Evolutionary conservation across 75 land plant genomes (phyloP), one percentile per base, ranked within the genome.

Genomic region (Pseudotsuga menziesii): DNA sequence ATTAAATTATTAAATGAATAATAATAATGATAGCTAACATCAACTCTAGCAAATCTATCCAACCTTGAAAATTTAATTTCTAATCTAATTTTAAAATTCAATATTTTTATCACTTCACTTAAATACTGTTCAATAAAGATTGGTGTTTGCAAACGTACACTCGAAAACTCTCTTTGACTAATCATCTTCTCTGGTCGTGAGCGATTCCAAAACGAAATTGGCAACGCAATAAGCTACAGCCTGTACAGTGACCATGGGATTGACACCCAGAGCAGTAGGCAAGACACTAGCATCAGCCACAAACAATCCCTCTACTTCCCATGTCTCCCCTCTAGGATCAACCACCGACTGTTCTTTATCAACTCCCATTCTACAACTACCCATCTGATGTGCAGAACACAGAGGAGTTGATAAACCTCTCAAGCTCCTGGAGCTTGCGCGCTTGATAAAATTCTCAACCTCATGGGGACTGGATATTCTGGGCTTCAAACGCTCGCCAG

Each of bases 161-260:
- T n/a, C n/a, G 32, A 29, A 29, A 29, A 29, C 1, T 29, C 32
- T 29, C 32, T 29, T 29, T 29, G 9, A 48, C 54, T 48, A 48
- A 48, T 48, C 9, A 12, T 8, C 54, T 9, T 48, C 54, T 48
- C 12, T 48, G 9, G 1, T 48, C 54, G 1, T 48, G 54, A 48
- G 54, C 9, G 11, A 9, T 48, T 48, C 54, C 54, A 48, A 48
- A 48, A 48, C 11, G 54, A 48, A 48, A 9, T 48, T 48, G 32
- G 97, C 92, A 26, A 80, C 87, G 83, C 91, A 94, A 75, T 90
- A 85, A 70, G 95, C 85, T 48, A 92, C 81, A 41, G 97, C 83
- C 77, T 90, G 93, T 20, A 92, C 79, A 25, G 97, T 94, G 72
- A 94, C 88, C 97, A 94, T 94, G 48, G 97, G 97, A 66, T 94